Percentiles rank a stretch among this genome's conserved stretches.
These are phyloP conservation scores for Rossbeevera mucosa DNA, from an alignment of 768 basidiomycete species.

Conservation along the genomic window DNA sequence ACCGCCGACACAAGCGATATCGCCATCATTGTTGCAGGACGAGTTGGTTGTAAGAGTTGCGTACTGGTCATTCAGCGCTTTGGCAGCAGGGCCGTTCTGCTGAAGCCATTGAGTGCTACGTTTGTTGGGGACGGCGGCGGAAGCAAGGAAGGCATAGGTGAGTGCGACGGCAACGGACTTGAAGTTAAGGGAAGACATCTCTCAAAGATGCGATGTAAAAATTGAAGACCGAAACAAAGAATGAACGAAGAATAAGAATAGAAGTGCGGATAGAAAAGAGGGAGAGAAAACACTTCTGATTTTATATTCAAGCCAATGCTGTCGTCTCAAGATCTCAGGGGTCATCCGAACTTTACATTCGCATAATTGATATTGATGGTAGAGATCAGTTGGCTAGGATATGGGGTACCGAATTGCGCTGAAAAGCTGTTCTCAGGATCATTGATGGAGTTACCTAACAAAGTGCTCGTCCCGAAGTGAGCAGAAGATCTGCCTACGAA, in stretches of 20 bases:
- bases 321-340: not conserved
- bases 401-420: not conserved
- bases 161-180: conserved; percentile 11
- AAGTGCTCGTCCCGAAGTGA: not conserved
- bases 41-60: conserved; percentile 10
- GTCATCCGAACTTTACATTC: too few relatives aligned
- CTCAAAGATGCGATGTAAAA: conserved; percentile 14
- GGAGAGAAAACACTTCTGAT: not conserved
- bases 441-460: not conserved
- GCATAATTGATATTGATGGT: not conserved
- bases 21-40: conserved; percentile 14
- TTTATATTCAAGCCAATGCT: conserved; percentile 6
- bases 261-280: not conserved
- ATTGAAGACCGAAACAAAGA: not conserved
- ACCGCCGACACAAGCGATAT: conserved; percentile 15
- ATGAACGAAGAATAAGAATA: not conserved
- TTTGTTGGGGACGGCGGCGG: conserved; percentile 16
- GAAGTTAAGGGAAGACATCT: conserved; percentile 18
- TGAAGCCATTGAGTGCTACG: conserved; percentile 20
- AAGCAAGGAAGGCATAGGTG: conserved; percentile 14
- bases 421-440: not conserved
- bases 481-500: not conserved
- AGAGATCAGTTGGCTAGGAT: not conserved
- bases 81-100: conserved; percentile 23
- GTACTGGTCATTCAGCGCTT: conserved; percentile 23